Base-by-base conservation (phyloP, 495 filamentous ascomycete species). In the Evernia prunastri region DNA sequence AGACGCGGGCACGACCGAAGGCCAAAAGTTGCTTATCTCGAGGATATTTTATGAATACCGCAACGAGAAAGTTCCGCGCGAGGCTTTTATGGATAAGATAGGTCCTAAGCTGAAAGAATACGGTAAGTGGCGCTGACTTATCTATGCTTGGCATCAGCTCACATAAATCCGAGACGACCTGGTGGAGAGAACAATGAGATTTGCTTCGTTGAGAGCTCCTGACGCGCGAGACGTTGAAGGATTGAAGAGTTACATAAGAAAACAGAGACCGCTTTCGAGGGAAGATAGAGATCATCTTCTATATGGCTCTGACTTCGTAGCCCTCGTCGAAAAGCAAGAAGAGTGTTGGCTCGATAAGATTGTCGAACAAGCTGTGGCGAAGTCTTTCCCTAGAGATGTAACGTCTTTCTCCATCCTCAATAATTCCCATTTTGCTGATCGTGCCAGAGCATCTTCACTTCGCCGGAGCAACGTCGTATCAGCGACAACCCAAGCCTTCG, bases 301-400 rank as follows among this genome's bases (percentile, higher is more conserved):
- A 33, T 54, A 68, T 45, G 61, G 70, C 43, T 67, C 73, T 29
- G 75, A 77, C 61, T 70, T 77, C 29, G 70, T 77, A 7, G 71
- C 72, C 1, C 57, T 77, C 8, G 68, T 69, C 40, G 72, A 73
- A 20, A 68, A 65, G 10, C 67, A 71, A 56, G 74, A 75, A 63
- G 60, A 64, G 33, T 61, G 72, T 37, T 75, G 72, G 70, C 71
- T 77, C 35, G 73, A 77, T 65, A 69, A 66, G 18, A 33, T 70
- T 4, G 61, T 77, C 23, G 74, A 74, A 62, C 68, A 65, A 33
- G 51, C 56, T 17, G 40, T 77, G 11, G 47, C 33, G 20, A 59
- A 57, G 13, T 60, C 70, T 36, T 64, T 31, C 61, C 67, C 27
- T 33, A 56, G 13, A 25, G 68, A 43, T 42, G 61, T 29, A 54